Conservation (phyloP, 2,329 filamentous ascomycete genomes). For the Xylaria sp. region DNA sequence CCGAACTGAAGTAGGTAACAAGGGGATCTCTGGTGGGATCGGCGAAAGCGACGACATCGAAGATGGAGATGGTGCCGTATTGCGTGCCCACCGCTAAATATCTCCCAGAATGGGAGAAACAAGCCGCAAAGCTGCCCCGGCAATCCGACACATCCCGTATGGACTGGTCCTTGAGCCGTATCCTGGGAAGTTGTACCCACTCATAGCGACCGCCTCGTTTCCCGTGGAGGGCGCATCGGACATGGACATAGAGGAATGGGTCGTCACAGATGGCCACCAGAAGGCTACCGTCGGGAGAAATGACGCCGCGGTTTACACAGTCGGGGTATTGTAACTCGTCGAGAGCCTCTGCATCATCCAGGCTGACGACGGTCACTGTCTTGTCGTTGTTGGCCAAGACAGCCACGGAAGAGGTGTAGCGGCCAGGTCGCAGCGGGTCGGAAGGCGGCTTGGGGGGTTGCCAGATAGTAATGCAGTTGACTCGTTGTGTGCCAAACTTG, state of each 20-base stretch:
- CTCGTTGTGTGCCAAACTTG: constrained; percentile 67
- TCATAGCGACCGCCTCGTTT: constrained; percentile 51
- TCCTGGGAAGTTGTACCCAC: constrained; percentile 63
- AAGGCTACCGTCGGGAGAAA: constrained; percentile 86
- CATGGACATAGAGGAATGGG: constrained; percentile 85
- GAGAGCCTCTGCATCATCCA: constrained; percentile 72
- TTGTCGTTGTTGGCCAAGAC: constrained; percentile 91
- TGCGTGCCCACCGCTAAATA: constrained; percentile 82
- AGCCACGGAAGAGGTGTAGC: constrained; percentile 67
- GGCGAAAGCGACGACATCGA: constrained; percentile 65
- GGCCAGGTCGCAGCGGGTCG: constrained; percentile 45
- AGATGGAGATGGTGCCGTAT: constrained; percentile 81
- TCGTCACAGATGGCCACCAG: constrained; percentile 89
- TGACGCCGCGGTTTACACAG: constrained; percentile 91
- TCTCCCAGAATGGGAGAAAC: constrained; percentile 76
- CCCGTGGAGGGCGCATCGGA: constrained; percentile 56
- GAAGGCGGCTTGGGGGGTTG: constrained; percentile 56
- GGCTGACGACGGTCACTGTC: constrained; percentile 83
- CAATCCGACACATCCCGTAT: constrained; percentile 64
- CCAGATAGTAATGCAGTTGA: constrained; percentile 75
- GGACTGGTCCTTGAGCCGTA: constrained; percentile 68
- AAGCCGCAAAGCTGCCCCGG: constrained; percentile 79
- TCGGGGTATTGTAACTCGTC: constrained; percentile 80
- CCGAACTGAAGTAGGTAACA: constrained; percentile 80
- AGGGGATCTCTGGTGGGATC: constrained; percentile 66